Evolutionary conservation across 306 rosid species (phyloP).

Genomic region (Glycine tomentella): DNA sequence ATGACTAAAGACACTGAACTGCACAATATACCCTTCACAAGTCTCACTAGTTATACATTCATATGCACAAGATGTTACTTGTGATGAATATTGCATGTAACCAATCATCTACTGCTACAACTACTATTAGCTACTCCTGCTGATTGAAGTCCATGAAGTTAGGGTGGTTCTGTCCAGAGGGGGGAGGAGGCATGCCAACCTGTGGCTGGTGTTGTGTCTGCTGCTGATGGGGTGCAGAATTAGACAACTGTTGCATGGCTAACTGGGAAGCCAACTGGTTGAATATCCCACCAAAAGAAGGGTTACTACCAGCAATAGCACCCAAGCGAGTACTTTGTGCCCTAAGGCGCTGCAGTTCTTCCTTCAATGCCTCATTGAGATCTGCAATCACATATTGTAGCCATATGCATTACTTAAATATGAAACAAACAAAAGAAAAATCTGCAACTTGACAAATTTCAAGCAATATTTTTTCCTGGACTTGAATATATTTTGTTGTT

Average conservation of each 20-base stretch:
- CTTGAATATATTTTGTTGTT: background rate
- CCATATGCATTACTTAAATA: background rate
- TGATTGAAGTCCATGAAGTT: conserved; percentile 65
- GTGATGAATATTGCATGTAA: conserved; percentile 51
- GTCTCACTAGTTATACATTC: conserved; percentile 41
- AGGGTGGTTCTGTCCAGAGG: conserved; percentile 54
- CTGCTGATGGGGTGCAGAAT: conserved; percentile 52
- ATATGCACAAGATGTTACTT: conserved; percentile 61
- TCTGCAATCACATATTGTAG: conserved; percentile 54
- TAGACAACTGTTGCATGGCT: conserved; percentile 55
- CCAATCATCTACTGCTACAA: conserved; percentile 42
- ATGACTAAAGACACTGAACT: conserved; percentile 33
- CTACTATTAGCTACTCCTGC: conserved; percentile 46
- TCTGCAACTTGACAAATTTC: background rate
- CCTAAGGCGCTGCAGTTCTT: conserved; percentile 90
- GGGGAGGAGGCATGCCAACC: conserved; percentile 59
- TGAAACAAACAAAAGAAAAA: background rate
- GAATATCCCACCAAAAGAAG: conserved; percentile 65
- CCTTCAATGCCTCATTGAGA: conserved; percentile 78
- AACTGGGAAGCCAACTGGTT: conserved; percentile 71
- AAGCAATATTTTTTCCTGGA: too few relatives aligned
- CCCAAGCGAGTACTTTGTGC: conserved; percentile 56
- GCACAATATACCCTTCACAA: conserved; percentile 49
- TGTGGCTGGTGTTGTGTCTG: conserved; percentile 69
- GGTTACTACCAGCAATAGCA: conserved; percentile 55